Percentiles rank a stretch among this genome's conserved stretches.
Evolutionary conservation across 1,139 yeast genomes (phyloP).

Genomic region (Diutina catenulata): DNA sequence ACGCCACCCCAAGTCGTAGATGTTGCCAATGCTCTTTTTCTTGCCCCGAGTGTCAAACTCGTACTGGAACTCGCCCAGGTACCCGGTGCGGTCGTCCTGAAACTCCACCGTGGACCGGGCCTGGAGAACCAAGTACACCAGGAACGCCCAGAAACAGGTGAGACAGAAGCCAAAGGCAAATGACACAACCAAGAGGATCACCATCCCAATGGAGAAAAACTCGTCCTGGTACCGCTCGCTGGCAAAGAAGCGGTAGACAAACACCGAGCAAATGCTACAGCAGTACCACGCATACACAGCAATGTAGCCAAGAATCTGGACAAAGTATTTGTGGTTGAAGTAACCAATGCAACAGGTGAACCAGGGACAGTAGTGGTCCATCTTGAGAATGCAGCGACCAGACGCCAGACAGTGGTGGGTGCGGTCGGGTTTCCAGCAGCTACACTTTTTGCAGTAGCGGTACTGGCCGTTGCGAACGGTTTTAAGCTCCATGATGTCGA

Average conservation of each 20-base stretch:
- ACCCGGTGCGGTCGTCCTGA: conserved; percentile 42
- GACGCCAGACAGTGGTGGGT: conserved; percentile 82
- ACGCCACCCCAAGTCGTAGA: conserved; percentile 59
- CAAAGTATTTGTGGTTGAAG: conserved; percentile 64
- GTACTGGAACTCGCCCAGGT: conserved; percentile 19
- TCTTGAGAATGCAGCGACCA: conserved; percentile 54
- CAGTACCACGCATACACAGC: conserved; percentile 32
- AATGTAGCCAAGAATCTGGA: conserved; percentile 60
- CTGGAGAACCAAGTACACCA: conserved; percentile 42
- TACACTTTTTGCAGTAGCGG: conserved; percentile 62
- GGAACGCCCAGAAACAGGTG: conserved; percentile 44
- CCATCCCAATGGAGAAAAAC: conserved; percentile 45
- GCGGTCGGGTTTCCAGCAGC: conserved; percentile 88
- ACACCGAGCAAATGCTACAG: conserved; percentile 20
- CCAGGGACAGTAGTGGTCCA: conserved; percentile 98
- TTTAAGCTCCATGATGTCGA: conserved; percentile 1
- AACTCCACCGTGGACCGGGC: conserved; percentile 80
- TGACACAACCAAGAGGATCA: conserved; percentile 48
- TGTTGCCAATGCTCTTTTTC: conserved; percentile 38
- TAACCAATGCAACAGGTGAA: conserved; percentile 83
- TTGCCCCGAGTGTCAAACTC: conserved; percentile 23
- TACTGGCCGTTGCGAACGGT: conserved; percentile 11
- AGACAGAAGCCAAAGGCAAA: conserved; percentile 56
- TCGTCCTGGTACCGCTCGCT: conserved; percentile 22
- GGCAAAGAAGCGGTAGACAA: conserved; percentile 41